Evolutionary conservation across 805 yeast genomes (phyloP).

Genomic region (Tetrapisispora nanseiensis): DNA sequence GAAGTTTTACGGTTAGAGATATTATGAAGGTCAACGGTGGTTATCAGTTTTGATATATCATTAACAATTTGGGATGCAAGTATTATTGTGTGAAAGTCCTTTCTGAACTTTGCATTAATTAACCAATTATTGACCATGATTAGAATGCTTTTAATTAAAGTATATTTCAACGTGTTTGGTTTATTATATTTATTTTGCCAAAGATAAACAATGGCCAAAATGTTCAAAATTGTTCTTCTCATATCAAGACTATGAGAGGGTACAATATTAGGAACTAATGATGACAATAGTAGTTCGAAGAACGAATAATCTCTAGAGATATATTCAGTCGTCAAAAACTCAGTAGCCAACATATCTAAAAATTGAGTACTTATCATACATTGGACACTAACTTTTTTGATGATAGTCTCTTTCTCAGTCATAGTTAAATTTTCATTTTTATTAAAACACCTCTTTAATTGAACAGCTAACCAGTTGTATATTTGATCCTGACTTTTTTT

Average conservation of each 20-base stretch:
- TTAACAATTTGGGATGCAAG: conserved; percentile 7
- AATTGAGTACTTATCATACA: conserved; percentile 9
- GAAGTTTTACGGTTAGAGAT: conserved; percentile 12
- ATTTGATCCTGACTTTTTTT: conserved; percentile 3
- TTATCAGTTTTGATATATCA: conserved; percentile 11
- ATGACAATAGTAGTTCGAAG: conserved; percentile 8
- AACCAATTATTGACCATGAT: conserved; percentile 12
- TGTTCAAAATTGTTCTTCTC: conserved; percentile 7
- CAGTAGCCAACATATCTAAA: conserved; percentile 3
- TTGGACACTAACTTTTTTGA: conserved; percentile 4
- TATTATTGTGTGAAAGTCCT: not conserved
- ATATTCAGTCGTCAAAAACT: conserved; percentile 12
- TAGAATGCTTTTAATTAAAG: conserved; percentile 7
- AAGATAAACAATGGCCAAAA: conserved; percentile 15
- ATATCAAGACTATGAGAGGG: not conserved
- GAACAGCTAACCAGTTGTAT: conserved; percentile 11
- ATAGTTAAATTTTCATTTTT: not conserved
- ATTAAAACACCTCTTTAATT: conserved; percentile 12
- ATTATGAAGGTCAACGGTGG: conserved; percentile 6
- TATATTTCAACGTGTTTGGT: conserved; percentile 4
- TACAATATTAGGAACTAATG: conserved; percentile 7
- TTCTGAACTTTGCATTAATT: not conserved
- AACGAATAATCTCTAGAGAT: not conserved
- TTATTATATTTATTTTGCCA: conserved; percentile 1
- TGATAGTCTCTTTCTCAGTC: conserved; percentile 1